A percentile compares a stretch with the other conserved stretches of the same genome.
phyloP scores from a whole-genome alignment of 495 filamentous ascomycete species.

The Penicillium diatomitis region DNA sequence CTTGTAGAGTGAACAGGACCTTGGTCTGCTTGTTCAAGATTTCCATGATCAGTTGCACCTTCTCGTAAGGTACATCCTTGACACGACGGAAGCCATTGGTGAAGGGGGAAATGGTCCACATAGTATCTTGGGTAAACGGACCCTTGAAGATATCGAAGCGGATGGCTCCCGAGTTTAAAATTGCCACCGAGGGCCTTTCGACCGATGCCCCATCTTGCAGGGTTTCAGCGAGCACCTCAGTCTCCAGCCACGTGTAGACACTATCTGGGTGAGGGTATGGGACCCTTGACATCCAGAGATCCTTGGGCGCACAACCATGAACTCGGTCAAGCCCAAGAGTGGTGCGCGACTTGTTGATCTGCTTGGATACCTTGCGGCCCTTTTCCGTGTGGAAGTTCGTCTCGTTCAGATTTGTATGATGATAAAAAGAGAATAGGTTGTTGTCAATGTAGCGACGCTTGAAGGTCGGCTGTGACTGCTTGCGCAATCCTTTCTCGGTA shows the following conservation, averaged over 20 bases:
- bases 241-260: slow-evolving; percentile 74
- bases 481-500: slow-evolving; percentile 26
- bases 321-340: slow-evolving; percentile 61
- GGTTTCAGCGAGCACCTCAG: slow-evolving; percentile 58
- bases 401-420: slow-evolving; percentile 66
- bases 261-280: slow-evolving; percentile 60
- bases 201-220: slow-evolving; percentile 41
- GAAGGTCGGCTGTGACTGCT: slow-evolving; percentile 45
- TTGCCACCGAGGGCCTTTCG: slow-evolving; percentile 52
- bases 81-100: slow-evolving; percentile 70
- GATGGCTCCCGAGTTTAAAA: slow-evolving; percentile 83
- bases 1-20: slow-evolving; percentile 33
- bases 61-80: slow-evolving; percentile 65
- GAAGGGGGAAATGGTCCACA: slow-evolving; percentile 83
- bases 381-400: slow-evolving; percentile 69
- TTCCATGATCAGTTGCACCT: slow-evolving; percentile 59
- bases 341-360: slow-evolving; percentile 61
- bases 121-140: slow-evolving; percentile 75
- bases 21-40: slow-evolving; percentile 65
- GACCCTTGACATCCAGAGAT: slow-evolving; percentile 70
- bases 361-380: slow-evolving; percentile 62
- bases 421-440: slow-evolving; percentile 75
- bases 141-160: slow-evolving; percentile 95
- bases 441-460: slow-evolving; percentile 87
- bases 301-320: slow-evolving; percentile 74